These are phyloP conservation scores for Suillus subaureus DNA, from an alignment of 768 basidiomycete species.

Conservation along the genomic window DNA sequence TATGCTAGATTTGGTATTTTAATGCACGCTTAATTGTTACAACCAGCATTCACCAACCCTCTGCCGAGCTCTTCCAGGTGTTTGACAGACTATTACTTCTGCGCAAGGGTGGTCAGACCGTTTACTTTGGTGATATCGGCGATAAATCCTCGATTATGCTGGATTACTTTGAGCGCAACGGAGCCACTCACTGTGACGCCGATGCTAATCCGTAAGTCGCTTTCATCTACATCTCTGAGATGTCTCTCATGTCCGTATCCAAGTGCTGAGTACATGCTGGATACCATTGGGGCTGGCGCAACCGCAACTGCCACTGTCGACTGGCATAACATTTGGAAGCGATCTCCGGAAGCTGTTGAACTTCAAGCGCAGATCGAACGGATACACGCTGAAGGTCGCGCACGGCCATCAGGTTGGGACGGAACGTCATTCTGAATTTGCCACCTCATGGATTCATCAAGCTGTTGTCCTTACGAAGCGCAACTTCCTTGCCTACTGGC, in stretches of 20 bases:
- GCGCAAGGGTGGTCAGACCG: constrained; percentile 59
- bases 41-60: constrained; percentile 36
- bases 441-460: constrained; percentile 44
- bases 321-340: constrained; percentile 54
- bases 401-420: constrained; percentile 25
- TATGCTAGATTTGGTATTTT: neutral
- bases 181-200: constrained; percentile 19
- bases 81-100: constrained; percentile 56
- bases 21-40: neutral
- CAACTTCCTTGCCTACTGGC: constrained; percentile 38
- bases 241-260: neutral
- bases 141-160: constrained; percentile 24
- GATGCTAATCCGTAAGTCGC: constrained; percentile 27
- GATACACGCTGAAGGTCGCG: constrained; percentile 43
- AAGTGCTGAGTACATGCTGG: constrained; percentile 51
- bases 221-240: neutral
- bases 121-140: constrained; percentile 60
- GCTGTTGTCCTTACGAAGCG: constrained; percentile 32
- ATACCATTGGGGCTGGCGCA: constrained; percentile 59
- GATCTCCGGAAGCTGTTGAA: constrained; percentile 40
- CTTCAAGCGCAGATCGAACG: constrained; percentile 45
- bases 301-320: constrained; percentile 44
- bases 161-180: constrained; percentile 27
- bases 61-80: constrained; percentile 50
- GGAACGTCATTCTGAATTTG: constrained; percentile 32